Evolutionary conservation across 2,329 filamentous ascomycete species (phyloP).

Genomic region (Fusarium citri): DNA sequence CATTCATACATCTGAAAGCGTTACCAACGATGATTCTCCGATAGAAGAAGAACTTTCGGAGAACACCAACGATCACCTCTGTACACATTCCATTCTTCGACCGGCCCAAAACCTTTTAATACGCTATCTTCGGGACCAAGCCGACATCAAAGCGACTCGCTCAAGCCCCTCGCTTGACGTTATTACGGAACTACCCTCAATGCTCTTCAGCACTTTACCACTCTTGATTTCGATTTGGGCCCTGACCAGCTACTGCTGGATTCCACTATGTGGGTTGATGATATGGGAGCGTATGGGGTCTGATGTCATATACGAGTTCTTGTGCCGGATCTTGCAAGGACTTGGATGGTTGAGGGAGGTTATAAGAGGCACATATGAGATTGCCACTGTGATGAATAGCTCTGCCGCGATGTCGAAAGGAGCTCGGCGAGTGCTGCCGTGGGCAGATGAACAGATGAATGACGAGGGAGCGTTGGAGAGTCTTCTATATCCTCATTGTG

Average conservation of each 20-base stretch:
- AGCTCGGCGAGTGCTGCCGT: constrained; percentile 17
- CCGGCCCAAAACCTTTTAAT: constrained; percentile 25
- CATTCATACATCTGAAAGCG: neutral
- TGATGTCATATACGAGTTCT: constrained; percentile 23
- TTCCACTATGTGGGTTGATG: constrained; percentile 33
- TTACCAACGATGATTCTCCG: constrained; percentile 4
- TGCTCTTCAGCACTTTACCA: constrained; percentile 29
- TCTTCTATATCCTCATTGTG: constrained; percentile 21
- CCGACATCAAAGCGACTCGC: constrained; percentile 26
- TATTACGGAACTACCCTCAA: constrained; percentile 29
- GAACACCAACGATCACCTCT: constrained; percentile 6
- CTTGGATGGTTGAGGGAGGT: neutral
- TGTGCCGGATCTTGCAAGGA: constrained; percentile 14
- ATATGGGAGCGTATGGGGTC: constrained; percentile 36
- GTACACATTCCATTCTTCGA: constrained; percentile 35
- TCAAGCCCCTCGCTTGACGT: constrained; percentile 26
- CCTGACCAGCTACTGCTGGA: constrained; percentile 37
- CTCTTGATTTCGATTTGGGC: constrained; percentile 31
- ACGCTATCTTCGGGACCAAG: constrained; percentile 28
- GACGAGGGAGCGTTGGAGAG: constrained; percentile 26
- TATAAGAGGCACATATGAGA: neutral
- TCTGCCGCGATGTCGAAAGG: constrained; percentile 12
- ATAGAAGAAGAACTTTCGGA: constrained; percentile 28
- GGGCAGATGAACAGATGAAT: constrained; percentile 21
- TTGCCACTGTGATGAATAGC: neutral